phyloP scores from a whole-genome alignment of 2,329 filamentous ascomycete genomes.

The Alternaria panax region DNA sequence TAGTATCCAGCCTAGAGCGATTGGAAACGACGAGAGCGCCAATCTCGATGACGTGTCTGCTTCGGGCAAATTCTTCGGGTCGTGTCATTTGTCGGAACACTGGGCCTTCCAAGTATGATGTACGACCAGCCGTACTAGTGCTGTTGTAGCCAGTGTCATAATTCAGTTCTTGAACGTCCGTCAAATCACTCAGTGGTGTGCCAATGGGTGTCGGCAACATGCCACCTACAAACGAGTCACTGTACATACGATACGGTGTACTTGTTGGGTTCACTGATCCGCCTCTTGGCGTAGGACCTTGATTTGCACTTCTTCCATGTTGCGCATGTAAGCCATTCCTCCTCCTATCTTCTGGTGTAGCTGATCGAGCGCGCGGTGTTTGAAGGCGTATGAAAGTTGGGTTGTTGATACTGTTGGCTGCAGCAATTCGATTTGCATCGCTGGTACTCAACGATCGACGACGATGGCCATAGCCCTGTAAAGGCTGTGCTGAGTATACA shows the following conservation, averaged over 20 bases:
- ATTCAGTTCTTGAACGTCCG: neutral
- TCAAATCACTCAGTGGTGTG: conserved; percentile 17
- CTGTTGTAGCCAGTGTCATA: neutral
- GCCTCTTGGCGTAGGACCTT: conserved; percentile 4
- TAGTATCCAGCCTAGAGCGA: conserved; percentile 7
- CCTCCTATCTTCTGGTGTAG: conserved; percentile 9
- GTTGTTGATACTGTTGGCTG: conserved; percentile 12
- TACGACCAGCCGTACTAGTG: neutral
- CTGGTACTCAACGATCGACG: conserved; percentile 42
- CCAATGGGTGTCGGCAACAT: conserved; percentile 25
- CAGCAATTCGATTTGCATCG: conserved; percentile 24
- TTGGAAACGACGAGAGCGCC: conserved; percentile 38
- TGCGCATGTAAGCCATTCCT: conserved; percentile 4
- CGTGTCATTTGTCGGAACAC: conserved; percentile 29
- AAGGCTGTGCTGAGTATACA: conserved; percentile 5
- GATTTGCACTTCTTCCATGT: conserved; percentile 16
- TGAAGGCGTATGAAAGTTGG: conserved; percentile 37
- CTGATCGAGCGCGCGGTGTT: conserved; percentile 18
- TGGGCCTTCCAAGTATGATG: neutral
- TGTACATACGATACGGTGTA: conserved; percentile 13
- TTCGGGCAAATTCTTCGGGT: conserved; percentile 24
- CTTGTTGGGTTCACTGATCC: conserved; percentile 11
- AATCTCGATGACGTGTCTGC: conserved; percentile 39
- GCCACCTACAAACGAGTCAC: conserved; percentile 4
- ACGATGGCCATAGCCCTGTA: conserved; percentile 22